A percentile compares a stretch with the other conserved stretches of the same genome.
Conservation (phyloP, 768 basidiomycete species). For the Phylloporus sp. region DNA sequence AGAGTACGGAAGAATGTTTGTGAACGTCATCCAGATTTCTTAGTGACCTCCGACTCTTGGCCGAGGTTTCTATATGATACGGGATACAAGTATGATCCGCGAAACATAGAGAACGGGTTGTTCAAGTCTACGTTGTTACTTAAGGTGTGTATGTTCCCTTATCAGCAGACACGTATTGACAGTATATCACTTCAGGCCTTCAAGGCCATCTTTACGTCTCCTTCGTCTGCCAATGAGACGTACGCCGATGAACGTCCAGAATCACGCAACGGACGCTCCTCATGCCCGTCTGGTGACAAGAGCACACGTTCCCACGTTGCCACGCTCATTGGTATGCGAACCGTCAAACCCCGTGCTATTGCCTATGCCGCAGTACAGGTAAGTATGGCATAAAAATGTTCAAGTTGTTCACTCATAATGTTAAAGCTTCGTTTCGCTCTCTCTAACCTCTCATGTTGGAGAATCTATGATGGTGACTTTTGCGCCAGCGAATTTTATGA, state of each 20-base stretch:
- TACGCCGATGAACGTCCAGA: too few relatives aligned
- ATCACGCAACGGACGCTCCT: too few relatives aligned
- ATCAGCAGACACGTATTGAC: too few relatives aligned
- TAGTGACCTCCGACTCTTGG: constrained; percentile 15
- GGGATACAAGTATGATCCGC: neutral
- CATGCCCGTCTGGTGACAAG: too few relatives aligned
- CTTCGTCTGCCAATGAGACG: constrained; percentile 9
- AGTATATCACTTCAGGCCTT: constrained; percentile 8
- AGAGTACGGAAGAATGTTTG: too few relatives aligned
- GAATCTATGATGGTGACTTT: too few relatives aligned
- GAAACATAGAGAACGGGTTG: constrained; percentile 11
- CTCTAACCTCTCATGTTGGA: too few relatives aligned
- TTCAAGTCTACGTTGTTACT: constrained; percentile 16
- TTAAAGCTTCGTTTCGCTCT: too few relatives aligned
- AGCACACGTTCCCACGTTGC: neutral
- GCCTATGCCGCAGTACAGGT: constrained; percentile 27
- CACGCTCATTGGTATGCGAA: too few relatives aligned
- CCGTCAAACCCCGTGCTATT: neutral
- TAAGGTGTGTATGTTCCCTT: constrained; percentile 13
- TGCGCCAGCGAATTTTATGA: too few relatives aligned
- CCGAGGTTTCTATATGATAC: constrained; percentile 17
- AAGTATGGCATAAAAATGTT: neutral
- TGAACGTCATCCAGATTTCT: constrained; percentile 8
- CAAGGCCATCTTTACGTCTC: constrained; percentile 18
- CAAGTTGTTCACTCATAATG: too few relatives aligned